Base-by-base conservation (phyloP, 352 stramenopile species). In the Globisporangium takayamanum region DNA sequence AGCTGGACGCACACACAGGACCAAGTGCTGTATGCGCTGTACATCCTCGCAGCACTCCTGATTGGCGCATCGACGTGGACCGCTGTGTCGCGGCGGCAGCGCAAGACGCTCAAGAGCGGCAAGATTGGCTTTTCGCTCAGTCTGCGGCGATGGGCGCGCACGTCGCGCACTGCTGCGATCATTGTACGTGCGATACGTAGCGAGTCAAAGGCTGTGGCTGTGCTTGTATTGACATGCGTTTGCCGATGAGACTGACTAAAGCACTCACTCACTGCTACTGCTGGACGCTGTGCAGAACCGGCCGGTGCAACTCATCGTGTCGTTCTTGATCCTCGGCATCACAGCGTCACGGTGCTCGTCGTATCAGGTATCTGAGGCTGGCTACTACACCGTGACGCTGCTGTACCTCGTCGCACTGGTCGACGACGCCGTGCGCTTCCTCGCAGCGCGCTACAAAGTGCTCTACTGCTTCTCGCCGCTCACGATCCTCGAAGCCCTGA, bases 81-180 rank as follows among this genome's bases (percentile, higher is more conserved):
- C 22, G 37, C 71, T 28, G 49, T 68, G 5, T 94, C 84, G 25
- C 68, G 69, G 0, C 80, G 72, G 26, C 78, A 92, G 60, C 76
- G 69, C 28, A 75, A 76, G 26, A 63, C 51, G 3, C 69, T 94
- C 25, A 66, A 70, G 22, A 70, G 70, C 26, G 74, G 86, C 59
- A 78, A 92, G 62, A 68, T 92, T 56, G 82, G 82, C 33, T 94
- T 94, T 66, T 94, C 84, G 30, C 80, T 94, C 22, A 73, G 70
- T 51, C 75, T 74, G 22, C 78, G 84, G 3, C 73, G 79, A 53
- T 94, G 84, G 84, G 84, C 82, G 15, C 76, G 80, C 50, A 94
- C 83, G 26, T 90, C 81, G 3, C 82, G 79, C 50, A 60, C 76
- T 0, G 84, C 84, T 2, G 74, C 79, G 18, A 78, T 94, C 53